phyloP scores from a whole-genome alignment of 192 early-diverging fungal genomes.

The Obelidium mucronatum region DNA sequence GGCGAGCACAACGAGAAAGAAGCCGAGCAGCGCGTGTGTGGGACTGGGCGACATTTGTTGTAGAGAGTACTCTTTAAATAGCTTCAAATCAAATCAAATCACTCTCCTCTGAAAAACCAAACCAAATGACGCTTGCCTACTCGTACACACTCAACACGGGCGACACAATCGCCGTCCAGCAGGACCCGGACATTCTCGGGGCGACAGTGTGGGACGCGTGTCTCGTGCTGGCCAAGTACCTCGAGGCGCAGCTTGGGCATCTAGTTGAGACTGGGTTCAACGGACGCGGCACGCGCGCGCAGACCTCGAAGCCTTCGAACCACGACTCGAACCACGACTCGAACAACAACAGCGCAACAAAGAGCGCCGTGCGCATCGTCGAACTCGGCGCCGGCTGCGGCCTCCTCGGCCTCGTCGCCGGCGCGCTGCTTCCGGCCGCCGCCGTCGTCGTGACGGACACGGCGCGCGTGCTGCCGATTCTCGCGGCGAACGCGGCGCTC shows the following conservation, averaged over 20 bases:
- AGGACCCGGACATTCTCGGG: constrained; percentile 31
- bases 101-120: too few species aligned
- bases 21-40: constrained; percentile 7
- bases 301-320: background rate
- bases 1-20: constrained; percentile 10
- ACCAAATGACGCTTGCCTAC: background rate
- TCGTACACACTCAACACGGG: background rate
- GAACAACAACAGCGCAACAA: too few species aligned
- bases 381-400: constrained; percentile 71
- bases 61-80: too few species aligned
- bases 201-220: constrained; percentile 56
- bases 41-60: background rate
- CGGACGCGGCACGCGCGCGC: constrained; percentile 5
- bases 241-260: constrained; percentile 34
- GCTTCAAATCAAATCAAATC: too few species aligned
- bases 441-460: constrained; percentile 60
- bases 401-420: constrained; percentile 55
- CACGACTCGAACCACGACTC: too few species aligned
- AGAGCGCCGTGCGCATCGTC: constrained; percentile 36
- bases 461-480: constrained; percentile 43
- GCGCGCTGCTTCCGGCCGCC: constrained; percentile 1
- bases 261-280: constrained; percentile 4
- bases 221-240: constrained; percentile 48
- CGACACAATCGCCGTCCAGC: background rate
- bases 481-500: constrained; percentile 34